Evolutionary conservation across 225 moss, liverwort and hornwort species (phyloP), one percentile per base, ranked within the genome.

Genomic region (Physcomitrium patens): DNA sequence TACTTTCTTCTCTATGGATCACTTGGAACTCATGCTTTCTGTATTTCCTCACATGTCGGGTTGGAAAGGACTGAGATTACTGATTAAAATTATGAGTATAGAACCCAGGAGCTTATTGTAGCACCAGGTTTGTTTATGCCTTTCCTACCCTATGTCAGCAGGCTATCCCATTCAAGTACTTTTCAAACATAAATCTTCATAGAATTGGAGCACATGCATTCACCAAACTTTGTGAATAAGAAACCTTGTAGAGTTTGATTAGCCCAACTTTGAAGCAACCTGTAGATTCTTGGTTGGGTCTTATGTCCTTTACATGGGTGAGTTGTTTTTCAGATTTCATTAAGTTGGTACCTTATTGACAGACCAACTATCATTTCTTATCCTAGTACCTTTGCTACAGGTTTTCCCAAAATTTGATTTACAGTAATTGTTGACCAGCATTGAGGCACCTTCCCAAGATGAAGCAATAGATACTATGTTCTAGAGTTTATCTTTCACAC

Each of bases 61-160:
- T 9, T 71, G 93, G 77, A 91, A 99, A 53, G 93, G 94, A 17
- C 82, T 99, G 18, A 77, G 84, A 10, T 76, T 87, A 50, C 79
- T 99, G 48, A 79, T 83, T 8, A 80, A 86, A 52, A 93, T 89
- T 0, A 93, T 99, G 95, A 86, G 79, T 66, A 82, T 89, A 0
- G 97, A 99, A 44, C 95, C 97, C 7, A 79, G 87, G 7, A 85
- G 91, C 66, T 95, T 99, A 44, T 86, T 99, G 76, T 95, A 99
- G 85, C 94, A 99, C n/a, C n/a, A n/a, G n/a, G n/a, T n/a, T 99
- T 28, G 90, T 84, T 71, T 99, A 99, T 31, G 97, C 94, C 73
- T 99, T n/a, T 94, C 97, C 12, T 94, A 87, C 69, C 93, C 97
- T 54, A 90, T 95, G 53, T 93, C 97, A 22, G 72, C 87, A 3